phyloP scores from a whole-genome alignment of 2,329 filamentous ascomycete genomes.

The Calonectria henricotiae region DNA sequence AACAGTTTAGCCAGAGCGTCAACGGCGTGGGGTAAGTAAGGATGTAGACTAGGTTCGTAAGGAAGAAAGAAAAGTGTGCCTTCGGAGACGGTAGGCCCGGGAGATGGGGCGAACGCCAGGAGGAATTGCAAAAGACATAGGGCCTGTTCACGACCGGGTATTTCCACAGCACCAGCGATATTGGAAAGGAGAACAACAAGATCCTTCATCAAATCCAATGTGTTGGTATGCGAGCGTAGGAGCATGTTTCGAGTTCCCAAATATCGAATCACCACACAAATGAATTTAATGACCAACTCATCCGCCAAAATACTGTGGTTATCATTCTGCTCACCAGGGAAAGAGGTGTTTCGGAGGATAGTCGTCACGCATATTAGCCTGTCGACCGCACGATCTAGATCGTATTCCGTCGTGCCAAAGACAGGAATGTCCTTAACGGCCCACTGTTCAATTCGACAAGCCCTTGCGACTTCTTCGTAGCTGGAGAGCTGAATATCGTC shows the following conservation, averaged over 20 bases:
- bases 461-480: slow-evolving; percentile 90
- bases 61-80: slow-evolving; percentile 81
- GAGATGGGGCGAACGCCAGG: slow-evolving; percentile 88
- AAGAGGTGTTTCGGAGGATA: slow-evolving; percentile 93
- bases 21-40: slow-evolving; percentile 90
- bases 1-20: slow-evolving; percentile 93
- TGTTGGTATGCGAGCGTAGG: slow-evolving; percentile 86
- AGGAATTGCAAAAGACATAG: slow-evolving; percentile 90
- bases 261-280: slow-evolving; percentile 87
- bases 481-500: slow-evolving; percentile 87
- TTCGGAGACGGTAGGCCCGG: slow-evolving; percentile 74
- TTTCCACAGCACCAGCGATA: slow-evolving; percentile 83
- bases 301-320: slow-evolving; percentile 86
- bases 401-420: slow-evolving; percentile 84
- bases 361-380: slow-evolving; percentile 92
- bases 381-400: slow-evolving; percentile 89
- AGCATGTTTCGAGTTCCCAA: slow-evolving; percentile 92
- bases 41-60: slow-evolving; percentile 86
- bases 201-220: slow-evolving; percentile 98
- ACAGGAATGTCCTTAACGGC: slow-evolving; percentile 80
- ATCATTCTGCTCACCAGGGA: slow-evolving; percentile 72
- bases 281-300: slow-evolving; percentile 84
- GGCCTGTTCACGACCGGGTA: slow-evolving; percentile 90
- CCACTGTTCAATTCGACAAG: slow-evolving; percentile 82
- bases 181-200: slow-evolving; percentile 92